phyloP scores from a whole-genome alignment of 2,329 filamentous ascomycete species.

The Fusarium temperatum region DNA sequence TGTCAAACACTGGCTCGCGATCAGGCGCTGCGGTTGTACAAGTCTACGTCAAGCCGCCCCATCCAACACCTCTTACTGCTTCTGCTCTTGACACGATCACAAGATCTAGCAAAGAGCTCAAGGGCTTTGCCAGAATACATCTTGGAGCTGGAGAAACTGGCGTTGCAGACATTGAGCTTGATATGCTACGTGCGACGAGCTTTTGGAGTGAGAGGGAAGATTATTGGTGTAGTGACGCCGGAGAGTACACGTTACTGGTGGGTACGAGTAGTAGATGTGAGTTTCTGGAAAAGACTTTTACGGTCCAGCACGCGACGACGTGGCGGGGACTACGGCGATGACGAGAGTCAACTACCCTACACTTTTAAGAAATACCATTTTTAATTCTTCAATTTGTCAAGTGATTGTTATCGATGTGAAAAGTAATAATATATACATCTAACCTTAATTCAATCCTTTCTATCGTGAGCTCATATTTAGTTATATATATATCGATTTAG shows the following conservation, averaged over 20 bases:
- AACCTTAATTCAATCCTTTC: accelerated
- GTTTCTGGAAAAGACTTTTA: background rate
- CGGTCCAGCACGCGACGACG: background rate
- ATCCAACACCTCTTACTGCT: background rate
- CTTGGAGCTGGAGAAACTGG: accelerated
- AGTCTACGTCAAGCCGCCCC: background rate
- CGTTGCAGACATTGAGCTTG: background rate
- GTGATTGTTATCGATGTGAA: no score
- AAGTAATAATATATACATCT: background rate
- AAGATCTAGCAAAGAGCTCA: background rate
- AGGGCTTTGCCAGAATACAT: background rate
- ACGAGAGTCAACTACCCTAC: background rate
- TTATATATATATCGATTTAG: no score
- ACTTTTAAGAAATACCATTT: background rate
- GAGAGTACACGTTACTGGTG: background rate
- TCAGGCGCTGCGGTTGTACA: background rate
- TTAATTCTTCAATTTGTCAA: background rate
- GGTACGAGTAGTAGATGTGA: background rate
- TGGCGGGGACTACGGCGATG: background rate
- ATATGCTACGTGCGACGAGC: background rate
- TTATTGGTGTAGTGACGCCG: background rate
- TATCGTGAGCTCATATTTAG: background rate
- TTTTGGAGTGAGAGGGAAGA: background rate
- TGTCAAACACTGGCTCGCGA: background rate
- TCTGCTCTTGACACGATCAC: background rate